phyloP scores from a whole-genome alignment of 23 red algal species.

The Agarophyton chilense region DNA sequence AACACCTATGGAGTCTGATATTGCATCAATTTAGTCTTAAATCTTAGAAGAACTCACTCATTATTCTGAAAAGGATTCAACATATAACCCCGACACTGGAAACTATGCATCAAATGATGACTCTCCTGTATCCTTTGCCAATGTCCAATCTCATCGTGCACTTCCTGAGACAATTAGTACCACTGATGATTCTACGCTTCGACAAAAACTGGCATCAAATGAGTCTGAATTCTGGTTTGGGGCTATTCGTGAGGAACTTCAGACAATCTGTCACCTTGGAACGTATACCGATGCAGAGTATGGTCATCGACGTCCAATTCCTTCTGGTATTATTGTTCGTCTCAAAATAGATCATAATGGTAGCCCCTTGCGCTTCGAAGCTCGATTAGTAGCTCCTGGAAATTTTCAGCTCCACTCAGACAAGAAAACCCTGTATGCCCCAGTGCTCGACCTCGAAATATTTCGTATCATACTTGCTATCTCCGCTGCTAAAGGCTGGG shows the following conservation, averaged over 20 bases:
- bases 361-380: neutral
- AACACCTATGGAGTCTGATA: too few relatives aligned
- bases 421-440: neutral
- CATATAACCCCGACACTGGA: neutral
- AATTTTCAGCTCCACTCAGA: neutral
- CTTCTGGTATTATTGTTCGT: conserved; percentile 14
- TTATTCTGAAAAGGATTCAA: neutral
- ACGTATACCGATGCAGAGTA: neutral
- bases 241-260: neutral
- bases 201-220: neutral
- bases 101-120: neutral
- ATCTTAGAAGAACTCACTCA: neutral
- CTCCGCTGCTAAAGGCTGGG: neutral
- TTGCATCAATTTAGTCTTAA: neutral
- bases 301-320: neutral
- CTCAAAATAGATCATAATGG: conserved; percentile 11
- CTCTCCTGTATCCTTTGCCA: neutral
- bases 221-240: neutral
- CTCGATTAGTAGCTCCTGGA: conserved; percentile 10
- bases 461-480: conserved; percentile 1
- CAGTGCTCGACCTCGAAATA: conserved; percentile 5
- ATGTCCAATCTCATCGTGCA: neutral
- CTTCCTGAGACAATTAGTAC: neutral
- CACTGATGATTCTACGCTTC: conserved; percentile 16
- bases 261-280: neutral